Conservation (phyloP, 2,329 filamentous ascomycete genomes). For the Verticillium isaacii region DNA sequence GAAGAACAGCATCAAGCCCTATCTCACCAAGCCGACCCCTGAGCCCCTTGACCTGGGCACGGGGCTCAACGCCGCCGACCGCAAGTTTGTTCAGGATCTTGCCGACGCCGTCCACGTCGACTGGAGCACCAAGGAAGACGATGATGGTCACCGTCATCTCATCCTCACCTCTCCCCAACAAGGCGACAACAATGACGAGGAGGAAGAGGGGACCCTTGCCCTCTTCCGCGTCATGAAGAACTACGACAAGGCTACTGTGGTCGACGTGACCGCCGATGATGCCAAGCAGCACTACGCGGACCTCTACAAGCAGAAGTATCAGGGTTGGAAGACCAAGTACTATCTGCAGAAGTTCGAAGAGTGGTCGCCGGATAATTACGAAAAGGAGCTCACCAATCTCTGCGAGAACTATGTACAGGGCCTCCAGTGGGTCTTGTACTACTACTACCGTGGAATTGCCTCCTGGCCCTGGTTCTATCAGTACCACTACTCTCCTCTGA, state of each 20-base stretch:
- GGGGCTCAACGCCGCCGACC: conserved; percentile 73
- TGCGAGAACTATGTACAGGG: conserved; percentile 97
- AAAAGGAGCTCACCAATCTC: conserved; percentile 69
- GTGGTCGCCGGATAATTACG: conserved; percentile 77
- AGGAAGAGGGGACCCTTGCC: conserved; percentile 82
- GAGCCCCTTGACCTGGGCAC: conserved; percentile 68
- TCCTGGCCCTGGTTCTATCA: conserved; percentile 98
- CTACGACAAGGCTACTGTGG: conserved; percentile 84
- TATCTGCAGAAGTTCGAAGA: conserved; percentile 83
- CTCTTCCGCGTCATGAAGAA: conserved; percentile 80
- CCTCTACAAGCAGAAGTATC: conserved; percentile 87
- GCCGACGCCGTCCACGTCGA: conserved; percentile 57
- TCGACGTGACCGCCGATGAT: conserved; percentile 75
- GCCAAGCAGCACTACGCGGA: conserved; percentile 73
- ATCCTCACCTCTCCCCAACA: conserved; percentile 43
- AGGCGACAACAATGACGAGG: conserved; percentile 64
- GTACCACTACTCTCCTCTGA: conserved; percentile 97
- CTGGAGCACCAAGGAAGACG: conserved; percentile 55
- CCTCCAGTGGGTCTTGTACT: conserved; percentile 95
- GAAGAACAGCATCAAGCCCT: conserved; percentile 74
- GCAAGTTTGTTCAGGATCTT: conserved; percentile 88
- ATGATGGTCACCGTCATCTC: conserved; percentile 49
- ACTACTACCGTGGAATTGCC: conserved; percentile 95
- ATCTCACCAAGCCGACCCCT: conserved; percentile 64
- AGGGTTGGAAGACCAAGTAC: conserved; percentile 90